Evolutionary conservation across 768 basidiomycete species (phyloP).

Genomic region (Psilocybe cubensis): DNA sequence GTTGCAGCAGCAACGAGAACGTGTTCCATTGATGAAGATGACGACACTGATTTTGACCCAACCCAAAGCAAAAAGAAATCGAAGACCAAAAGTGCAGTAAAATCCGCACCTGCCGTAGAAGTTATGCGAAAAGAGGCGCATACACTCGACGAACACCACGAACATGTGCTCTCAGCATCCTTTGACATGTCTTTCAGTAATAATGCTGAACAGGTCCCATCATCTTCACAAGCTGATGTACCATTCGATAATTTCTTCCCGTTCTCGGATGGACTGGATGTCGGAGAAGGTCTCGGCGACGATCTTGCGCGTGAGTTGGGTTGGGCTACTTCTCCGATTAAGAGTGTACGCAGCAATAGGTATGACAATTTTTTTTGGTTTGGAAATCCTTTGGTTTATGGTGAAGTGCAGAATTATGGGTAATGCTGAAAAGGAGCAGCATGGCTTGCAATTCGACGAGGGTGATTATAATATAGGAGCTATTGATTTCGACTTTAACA

Average conservation of each 20-base stretch:
- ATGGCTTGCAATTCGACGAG: not conserved
- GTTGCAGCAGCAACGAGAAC: constrained; percentile 13
- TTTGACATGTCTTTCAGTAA: constrained; percentile 61
- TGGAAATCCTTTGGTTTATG: not conserved
- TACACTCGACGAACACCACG: constrained; percentile 74
- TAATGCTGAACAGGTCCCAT: constrained; percentile 31
- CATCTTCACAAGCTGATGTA: constrained; percentile 60
- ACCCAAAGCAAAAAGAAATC: constrained; percentile 18
- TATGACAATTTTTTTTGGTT: not conserved
- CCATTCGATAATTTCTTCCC: constrained; percentile 52
- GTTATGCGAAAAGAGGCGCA: constrained; percentile 53
- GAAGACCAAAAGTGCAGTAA: constrained; percentile 22
- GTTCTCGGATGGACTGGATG: constrained; percentile 56
- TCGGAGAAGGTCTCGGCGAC: constrained; percentile 63
- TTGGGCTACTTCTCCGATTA: constrained; percentile 52
- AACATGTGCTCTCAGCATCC: constrained; percentile 66
- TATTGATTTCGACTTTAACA: constrained; percentile 14
- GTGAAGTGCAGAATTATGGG: not conserved
- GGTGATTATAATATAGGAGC: constrained; percentile 1
- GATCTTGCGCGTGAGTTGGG: constrained; percentile 79
- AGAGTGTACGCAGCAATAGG: constrained; percentile 22
- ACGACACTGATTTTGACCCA: constrained; percentile 57
- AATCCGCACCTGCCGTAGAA: constrained; percentile 42
- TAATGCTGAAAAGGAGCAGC: not conserved
- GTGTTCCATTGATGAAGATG: constrained; percentile 29